These are phyloP conservation scores for Solanum sejunctum DNA, from an alignment of 257 asterid genomes.

Conservation along the genomic window DNA sequence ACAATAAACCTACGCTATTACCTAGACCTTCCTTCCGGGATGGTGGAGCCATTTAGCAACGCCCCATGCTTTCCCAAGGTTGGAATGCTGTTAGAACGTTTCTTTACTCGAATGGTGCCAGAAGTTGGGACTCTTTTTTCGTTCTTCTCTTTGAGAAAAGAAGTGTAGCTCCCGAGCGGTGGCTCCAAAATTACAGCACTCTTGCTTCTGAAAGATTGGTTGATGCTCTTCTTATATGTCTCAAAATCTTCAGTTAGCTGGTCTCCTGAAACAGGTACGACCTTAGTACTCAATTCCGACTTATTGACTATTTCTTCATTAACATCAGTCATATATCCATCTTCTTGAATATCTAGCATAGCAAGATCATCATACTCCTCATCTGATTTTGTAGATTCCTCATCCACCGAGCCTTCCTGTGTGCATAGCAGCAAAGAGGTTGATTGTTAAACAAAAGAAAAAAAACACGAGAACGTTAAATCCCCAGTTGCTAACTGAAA, in stretches of 20 bases:
- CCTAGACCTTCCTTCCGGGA: slow-evolving; percentile 11
- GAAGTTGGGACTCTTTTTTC: slow-evolving; percentile 14
- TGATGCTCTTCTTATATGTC: slow-evolving; percentile 17
- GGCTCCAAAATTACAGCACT: slow-evolving; percentile 35
- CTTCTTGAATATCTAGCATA: slow-evolving; percentile 41
- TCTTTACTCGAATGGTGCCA: slow-evolving; percentile 13
- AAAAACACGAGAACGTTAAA: background rate
- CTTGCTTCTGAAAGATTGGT: slow-evolving; percentile 27
- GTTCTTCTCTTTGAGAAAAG: slow-evolving; percentile 16
- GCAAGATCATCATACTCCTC: slow-evolving; percentile 85
- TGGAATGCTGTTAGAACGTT: slow-evolving; percentile 55
- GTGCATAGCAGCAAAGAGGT: slow-evolving; percentile 3
- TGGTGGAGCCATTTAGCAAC: slow-evolving; percentile 8
- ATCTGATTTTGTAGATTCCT: slow-evolving; percentile 61
- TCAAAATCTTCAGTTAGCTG: slow-evolving; percentile 7
- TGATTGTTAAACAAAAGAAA: background rate
- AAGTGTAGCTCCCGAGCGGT: background rate
- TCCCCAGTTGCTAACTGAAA: background rate
- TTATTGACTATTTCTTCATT: slow-evolving; percentile 22
- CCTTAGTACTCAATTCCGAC: slow-evolving; percentile 3
- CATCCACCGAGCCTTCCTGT: slow-evolving; percentile 86
- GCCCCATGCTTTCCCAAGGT: slow-evolving; percentile 29
- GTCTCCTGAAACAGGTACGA: slow-evolving; percentile 5
- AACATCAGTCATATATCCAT: slow-evolving; percentile 39
- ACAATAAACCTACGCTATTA: background rate